Evolutionary conservation across 345 rosid genomes (phyloP), one percentile per base, ranked within the genome.

Genomic region (Eucalyptus lansdowneana): DNA sequence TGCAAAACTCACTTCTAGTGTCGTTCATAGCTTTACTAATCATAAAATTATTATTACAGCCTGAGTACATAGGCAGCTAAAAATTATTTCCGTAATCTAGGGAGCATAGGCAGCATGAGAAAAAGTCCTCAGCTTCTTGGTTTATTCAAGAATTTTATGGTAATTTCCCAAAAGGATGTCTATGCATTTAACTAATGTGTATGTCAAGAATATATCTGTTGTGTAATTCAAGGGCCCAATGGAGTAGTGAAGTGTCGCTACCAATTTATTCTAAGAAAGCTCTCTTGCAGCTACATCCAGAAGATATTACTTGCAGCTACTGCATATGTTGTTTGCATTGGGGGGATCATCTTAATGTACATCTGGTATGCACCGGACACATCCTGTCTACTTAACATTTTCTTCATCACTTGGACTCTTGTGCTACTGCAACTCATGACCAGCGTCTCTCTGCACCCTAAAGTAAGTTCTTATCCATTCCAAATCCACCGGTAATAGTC

Each of bases 351-450:
- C 53, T 87, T 97, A 94, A 97, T 97, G 98, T 97, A 97, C 95
- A 95, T 97, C 86, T 97, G 99, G 99, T 97, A 97, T 85, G 94
- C 94, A 29, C 98, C 99, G 10, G 96, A 97, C 81, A 89, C 97
- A 4, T 93, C 99, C 60, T 97, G 99, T 87, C 94, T 97, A 88
- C 98, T 97, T 80, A 97, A 97, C 93, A 97, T 97, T 90, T 96
- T 97, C 95, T 97, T 94, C 93, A 95, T 97, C 87, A 95, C 99
- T 6, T 97, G 98, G 99, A 96, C 99, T 34, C 92, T 97, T 56
- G 97, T 97, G 88, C 98, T 97, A 45, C 95, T 97, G 45, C 99
- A 97, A 89, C 95, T 97, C 92, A 97, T 97, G 98, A 96, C 99
- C 69, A 97, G 99, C 50, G 91, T 94, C 91, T 96, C 99, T 89